These are phyloP conservation scores for Peterozyma toletana DNA, from an alignment of 805 yeast species.

Conservation along the genomic window DNA sequence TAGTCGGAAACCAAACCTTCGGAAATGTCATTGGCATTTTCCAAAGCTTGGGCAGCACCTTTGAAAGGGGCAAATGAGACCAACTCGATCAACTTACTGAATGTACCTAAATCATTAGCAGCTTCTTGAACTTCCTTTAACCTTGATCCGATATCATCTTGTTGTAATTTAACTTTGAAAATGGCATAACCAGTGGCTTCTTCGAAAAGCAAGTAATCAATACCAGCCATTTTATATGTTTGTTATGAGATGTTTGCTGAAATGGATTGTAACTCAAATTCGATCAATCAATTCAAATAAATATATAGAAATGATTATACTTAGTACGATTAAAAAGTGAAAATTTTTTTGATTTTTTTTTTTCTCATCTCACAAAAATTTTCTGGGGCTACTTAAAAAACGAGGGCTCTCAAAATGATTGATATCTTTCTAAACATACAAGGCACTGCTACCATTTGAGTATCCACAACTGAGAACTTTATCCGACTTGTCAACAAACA, in stretches of 20 bases:
- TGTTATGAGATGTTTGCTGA: neutral
- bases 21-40: slow-evolving; percentile 95
- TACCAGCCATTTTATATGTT: slow-evolving; percentile 43
- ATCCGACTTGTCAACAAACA: too few relatives aligned
- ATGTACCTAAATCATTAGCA: slow-evolving; percentile 73
- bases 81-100: slow-evolving; percentile 88
- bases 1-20: slow-evolving; percentile 95
- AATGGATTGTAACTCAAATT: neutral
- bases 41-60: slow-evolving; percentile 99
- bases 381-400: too few relatives aligned
- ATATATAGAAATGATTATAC: neutral
- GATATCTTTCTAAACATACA: too few relatives aligned
- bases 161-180: slow-evolving; percentile 89
- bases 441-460: too few relatives aligned
- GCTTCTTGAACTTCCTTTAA: slow-evolving; percentile 92
- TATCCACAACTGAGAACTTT: too few relatives aligned
- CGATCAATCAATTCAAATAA: neutral
- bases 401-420: too few relatives aligned
- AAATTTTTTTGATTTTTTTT: neutral
- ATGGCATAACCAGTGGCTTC: slow-evolving; percentile 98
- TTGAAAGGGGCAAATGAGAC: slow-evolving; percentile 97
- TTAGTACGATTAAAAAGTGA: neutral
- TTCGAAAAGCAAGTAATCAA: slow-evolving; percentile 91
- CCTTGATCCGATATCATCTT: slow-evolving; percentile 89
- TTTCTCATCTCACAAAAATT: slow-evolving; percentile 1